phyloP scores from a whole-genome alignment of 257 asterid genomes.

The Jasminum sambac region DNA sequence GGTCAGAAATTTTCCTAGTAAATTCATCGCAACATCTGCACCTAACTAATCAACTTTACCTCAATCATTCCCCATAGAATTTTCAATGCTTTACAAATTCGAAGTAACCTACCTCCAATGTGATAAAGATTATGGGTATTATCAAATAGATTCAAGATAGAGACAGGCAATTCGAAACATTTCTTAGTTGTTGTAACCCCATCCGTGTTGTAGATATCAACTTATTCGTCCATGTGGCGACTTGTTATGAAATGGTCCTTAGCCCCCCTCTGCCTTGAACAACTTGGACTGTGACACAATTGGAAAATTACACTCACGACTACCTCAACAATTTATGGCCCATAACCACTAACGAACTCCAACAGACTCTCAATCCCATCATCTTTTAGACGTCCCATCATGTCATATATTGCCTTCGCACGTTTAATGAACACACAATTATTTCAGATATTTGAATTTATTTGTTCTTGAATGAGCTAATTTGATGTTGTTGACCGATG shows the following conservation, averaged over 20 bases:
- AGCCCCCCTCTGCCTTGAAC: constrained; percentile 26
- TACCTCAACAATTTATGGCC: constrained; percentile 23
- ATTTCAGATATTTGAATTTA: not conserved
- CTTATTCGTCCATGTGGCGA: constrained; percentile 36
- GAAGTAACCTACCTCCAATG: constrained; percentile 11
- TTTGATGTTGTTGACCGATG: too few species aligned
- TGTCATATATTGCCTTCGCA: too few species aligned
- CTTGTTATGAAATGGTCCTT: constrained; percentile 10
- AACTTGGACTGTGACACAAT: constrained; percentile 20
- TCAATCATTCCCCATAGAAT: not conserved
- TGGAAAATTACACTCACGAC: constrained; percentile 14
- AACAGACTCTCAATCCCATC: constrained; percentile 5
- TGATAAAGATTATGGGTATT: constrained; percentile 7
- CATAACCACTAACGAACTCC: constrained; percentile 30
- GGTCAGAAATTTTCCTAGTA: not conserved
- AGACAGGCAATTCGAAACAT: not conserved
- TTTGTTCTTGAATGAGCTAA: not conserved
- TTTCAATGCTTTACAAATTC: constrained; percentile 21
- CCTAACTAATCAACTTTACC: constrained; percentile 1
- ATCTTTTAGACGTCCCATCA: constrained; percentile 25
- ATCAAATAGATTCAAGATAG: not conserved
- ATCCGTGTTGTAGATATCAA: not conserved
- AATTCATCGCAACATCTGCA: not conserved
- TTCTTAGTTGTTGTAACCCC: not conserved
- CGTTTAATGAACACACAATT: not conserved